Percentiles rank a stretch among this genome's conserved stretches.
Evolutionary conservation across 2,329 filamentous ascomycete genomes (phyloP).

Genomic region (Fusarium drepaniforme): DNA sequence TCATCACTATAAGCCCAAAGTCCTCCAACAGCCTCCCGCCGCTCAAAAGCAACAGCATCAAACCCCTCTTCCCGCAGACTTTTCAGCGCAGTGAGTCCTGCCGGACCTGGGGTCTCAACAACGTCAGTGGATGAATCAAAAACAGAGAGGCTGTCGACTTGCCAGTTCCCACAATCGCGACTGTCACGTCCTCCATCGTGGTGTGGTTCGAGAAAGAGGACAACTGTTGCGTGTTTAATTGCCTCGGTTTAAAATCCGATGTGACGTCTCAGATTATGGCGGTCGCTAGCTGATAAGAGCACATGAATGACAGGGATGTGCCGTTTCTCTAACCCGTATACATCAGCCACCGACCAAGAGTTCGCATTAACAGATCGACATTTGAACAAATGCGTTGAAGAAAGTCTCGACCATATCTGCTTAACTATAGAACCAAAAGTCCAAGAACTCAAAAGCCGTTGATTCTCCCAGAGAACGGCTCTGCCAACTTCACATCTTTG

Average conservation of each 20-base stretch:
- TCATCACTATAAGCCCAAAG: slow-evolving; percentile 5
- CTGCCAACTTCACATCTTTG: no score
- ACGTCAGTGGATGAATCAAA: background rate
- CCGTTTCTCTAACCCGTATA: background rate
- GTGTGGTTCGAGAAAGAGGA: background rate
- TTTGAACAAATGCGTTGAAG: background rate
- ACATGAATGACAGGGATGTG: background rate
- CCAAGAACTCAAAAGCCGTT: no score
- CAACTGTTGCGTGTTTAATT: background rate
- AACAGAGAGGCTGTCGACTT: background rate
- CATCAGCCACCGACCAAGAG: background rate
- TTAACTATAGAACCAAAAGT: no score
- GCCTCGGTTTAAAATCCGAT: background rate
- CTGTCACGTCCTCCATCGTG: background rate
- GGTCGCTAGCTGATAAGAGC: background rate
- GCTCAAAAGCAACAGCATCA: slow-evolving; percentile 7
- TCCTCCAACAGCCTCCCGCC: background rate
- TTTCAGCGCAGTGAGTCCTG: slow-evolving; percentile 6
- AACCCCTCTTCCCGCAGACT: slow-evolving; percentile 7
- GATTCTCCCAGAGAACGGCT: no score
- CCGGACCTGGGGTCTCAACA: background rate
- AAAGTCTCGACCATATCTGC: no score
- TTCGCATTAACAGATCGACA: background rate
- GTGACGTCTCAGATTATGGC: background rate
- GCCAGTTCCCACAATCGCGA: slow-evolving; percentile 4